Percentiles rank a stretch among this genome's conserved stretches.
Conservation (phyloP, 2,329 filamentous ascomycete genomes). For the Penicillium olsonii region DNA sequence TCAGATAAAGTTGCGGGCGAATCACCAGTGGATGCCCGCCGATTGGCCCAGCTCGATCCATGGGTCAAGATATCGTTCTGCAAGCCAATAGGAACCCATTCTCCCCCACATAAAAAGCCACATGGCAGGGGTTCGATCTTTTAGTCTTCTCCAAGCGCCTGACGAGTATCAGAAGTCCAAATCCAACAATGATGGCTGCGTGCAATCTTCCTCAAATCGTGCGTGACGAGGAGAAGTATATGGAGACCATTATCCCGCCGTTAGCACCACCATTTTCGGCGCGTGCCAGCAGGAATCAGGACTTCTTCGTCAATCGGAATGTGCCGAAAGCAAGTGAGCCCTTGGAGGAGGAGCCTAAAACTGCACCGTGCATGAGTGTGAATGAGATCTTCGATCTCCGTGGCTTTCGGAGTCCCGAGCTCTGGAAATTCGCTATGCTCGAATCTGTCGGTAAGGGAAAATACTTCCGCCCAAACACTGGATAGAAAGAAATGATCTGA, state of each 20-base stretch:
- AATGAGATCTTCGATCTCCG: conserved; percentile 36
- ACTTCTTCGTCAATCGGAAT: conserved; percentile 33
- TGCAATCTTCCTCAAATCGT: conserved; percentile 16
- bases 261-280: conserved; percentile 40
- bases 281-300: conserved; percentile 40
- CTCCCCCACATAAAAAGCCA: not conserved
- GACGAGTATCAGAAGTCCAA: conserved; percentile 9
- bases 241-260: conserved; percentile 19
- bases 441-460: conserved; percentile 39
- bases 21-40: not conserved
- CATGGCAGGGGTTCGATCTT: not conserved
- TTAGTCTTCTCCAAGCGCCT: not conserved
- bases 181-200: conserved; percentile 13
- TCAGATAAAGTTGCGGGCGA: not conserved
- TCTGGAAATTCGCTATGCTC: conserved; percentile 47
- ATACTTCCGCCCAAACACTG: not conserved
- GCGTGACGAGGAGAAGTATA: conserved; percentile 12
- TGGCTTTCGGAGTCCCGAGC: conserved; percentile 34
- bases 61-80: not conserved
- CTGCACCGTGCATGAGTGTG: conserved; percentile 43
- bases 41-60: not conserved
- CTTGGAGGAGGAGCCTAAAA: conserved; percentile 42
- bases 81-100: not conserved
- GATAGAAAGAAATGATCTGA: not conserved
- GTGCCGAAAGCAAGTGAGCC: conserved; percentile 30